A percentile compares a stretch with the other conserved stretches of the same genome.
Conservation (phyloP, 768 basidiomycete species). For the Mycena polygramma region DNA sequence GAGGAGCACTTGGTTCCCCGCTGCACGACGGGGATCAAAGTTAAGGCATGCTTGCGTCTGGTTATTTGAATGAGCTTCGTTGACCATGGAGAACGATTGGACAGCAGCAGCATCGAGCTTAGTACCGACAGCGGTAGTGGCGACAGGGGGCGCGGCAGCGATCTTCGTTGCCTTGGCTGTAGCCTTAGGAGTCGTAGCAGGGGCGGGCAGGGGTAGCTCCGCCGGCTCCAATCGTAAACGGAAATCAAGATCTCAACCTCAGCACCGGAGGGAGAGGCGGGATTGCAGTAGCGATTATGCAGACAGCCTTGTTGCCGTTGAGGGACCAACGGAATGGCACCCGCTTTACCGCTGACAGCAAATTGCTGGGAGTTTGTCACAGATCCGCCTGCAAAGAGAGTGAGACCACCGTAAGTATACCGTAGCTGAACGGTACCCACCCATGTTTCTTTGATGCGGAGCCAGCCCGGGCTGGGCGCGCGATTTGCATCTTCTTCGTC, state of each 20-base stretch:
- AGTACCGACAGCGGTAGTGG: conserved; percentile 4
- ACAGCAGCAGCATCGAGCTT: conserved; percentile 35
- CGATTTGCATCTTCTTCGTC: too few species aligned
- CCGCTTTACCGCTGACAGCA: too few species aligned
- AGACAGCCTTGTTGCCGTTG: too few species aligned
- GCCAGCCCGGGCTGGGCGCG: too few species aligned
- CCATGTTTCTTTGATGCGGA: too few species aligned
- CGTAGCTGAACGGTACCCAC: too few species aligned
- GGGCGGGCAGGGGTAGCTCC: conserved; percentile 1
- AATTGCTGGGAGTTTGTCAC: too few species aligned
- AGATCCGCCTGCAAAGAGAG: too few species aligned
- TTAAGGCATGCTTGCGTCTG: conserved; percentile 42
- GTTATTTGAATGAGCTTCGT: background rate
- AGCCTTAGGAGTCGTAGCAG: background rate
- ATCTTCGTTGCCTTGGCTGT: background rate
- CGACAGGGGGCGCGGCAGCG: background rate
- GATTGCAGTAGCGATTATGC: background rate
- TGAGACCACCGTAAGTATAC: too few species aligned
- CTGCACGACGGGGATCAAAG: conserved; percentile 39
- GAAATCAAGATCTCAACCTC: background rate
- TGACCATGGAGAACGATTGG: background rate
- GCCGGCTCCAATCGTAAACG: background rate
- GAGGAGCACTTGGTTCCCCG: conserved; percentile 39
- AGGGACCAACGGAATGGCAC: too few species aligned
- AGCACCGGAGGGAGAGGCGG: background rate